Evolutionary conservation across 176 grass and related monocot species (phyloP), one percentile per base, ranked within the genome.

Genomic region (Alopecurus myosuroides): DNA sequence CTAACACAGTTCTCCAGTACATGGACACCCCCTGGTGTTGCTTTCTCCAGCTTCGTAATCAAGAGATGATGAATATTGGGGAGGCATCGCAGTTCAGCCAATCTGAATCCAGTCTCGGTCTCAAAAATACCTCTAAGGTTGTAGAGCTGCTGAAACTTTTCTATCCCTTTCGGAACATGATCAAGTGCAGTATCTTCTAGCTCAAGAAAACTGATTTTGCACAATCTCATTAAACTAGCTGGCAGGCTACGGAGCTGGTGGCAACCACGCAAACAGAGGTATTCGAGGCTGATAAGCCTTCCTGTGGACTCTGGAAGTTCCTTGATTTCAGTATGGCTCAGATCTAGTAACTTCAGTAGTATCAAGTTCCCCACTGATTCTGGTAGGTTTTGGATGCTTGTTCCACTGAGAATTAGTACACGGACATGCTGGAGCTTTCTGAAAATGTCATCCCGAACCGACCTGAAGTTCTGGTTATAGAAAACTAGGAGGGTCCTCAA

Each of bases 101-200:
- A 74, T 11, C 51, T 82, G 68, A 81, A 83, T n/a, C 88, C 78
- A 12, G 10, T n/a, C 4, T 17, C 20, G 3, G n/a, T 48, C 2
- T 74, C 22, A 3, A 79, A 66, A 64, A 92, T 72, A 39, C 83
- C 83, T 57, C 1, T 14, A 10, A 92, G 78, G 6, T 48, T 19
- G 66, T 82, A 48, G 4, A 88, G 41, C 6, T 57, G 8, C 66
- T 83, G 35, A 9, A 92, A 74, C 35, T 22, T 78, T 6, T 15
- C 76, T 18, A 92, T 82, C 12, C 86, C 90, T 85, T 66, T 46
- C 2, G 90, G 90, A 25, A 92, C 61, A 18, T 70, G 46, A 12
- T 25, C 23, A 9, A 88, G 48, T 17, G 15, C 50, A 8, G 76
- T 88, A 1, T 29, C 0, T 1, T 4, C 13, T 3, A 88, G 18